Percentiles rank a stretch among this genome's conserved stretches.
These are phyloP conservation scores for Candida sp. DNA, from an alignment of 1,139 yeast species.

Conservation along the genomic window DNA sequence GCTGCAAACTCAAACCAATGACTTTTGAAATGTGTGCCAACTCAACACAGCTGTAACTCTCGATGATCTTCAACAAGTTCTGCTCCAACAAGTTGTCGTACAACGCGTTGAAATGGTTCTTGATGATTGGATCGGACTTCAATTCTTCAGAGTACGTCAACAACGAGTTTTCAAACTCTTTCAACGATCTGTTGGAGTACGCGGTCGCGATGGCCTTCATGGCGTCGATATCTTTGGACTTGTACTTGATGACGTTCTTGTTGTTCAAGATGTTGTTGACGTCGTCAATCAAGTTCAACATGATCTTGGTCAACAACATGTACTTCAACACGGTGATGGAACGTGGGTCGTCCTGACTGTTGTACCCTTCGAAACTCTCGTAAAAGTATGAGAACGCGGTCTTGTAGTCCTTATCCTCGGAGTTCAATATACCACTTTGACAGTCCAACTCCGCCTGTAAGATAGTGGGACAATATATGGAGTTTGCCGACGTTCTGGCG, in stretches of 20 bases:
- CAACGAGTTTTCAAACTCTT: constrained; percentile 86
- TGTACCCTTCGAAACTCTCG: constrained; percentile 92
- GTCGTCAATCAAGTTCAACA: constrained; percentile 89
- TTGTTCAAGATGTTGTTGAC: constrained; percentile 77
- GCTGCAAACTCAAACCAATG: constrained; percentile 86
- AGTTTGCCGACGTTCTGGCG: constrained; percentile 95
- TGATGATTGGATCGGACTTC: constrained; percentile 85
- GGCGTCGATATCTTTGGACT: constrained; percentile 79
- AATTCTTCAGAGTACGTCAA: constrained; percentile 75
- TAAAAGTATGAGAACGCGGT: constrained; percentile 96
- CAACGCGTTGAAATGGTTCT: constrained; percentile 90
- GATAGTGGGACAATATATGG: constrained; percentile 94
- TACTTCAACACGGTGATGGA: constrained; percentile 87
- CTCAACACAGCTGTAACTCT: constrained; percentile 95
- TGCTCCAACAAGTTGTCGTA: constrained; percentile 95
- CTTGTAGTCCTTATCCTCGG: constrained; percentile 96
- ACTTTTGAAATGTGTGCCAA: constrained; percentile 85
- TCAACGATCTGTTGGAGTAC: constrained; percentile 85
- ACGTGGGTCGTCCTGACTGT: constrained; percentile 61
- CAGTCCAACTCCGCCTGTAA: constrained; percentile 95
- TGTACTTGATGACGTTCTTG: constrained; percentile 82
- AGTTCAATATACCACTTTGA: constrained; percentile 95
- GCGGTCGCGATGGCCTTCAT: constrained; percentile 95
- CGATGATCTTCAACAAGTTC: constrained; percentile 91
- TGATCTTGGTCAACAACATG: constrained; percentile 90